phyloP scores from a whole-genome alignment of 2,329 filamentous ascomycete genomes.

The Monosporascus sp. region DNA sequence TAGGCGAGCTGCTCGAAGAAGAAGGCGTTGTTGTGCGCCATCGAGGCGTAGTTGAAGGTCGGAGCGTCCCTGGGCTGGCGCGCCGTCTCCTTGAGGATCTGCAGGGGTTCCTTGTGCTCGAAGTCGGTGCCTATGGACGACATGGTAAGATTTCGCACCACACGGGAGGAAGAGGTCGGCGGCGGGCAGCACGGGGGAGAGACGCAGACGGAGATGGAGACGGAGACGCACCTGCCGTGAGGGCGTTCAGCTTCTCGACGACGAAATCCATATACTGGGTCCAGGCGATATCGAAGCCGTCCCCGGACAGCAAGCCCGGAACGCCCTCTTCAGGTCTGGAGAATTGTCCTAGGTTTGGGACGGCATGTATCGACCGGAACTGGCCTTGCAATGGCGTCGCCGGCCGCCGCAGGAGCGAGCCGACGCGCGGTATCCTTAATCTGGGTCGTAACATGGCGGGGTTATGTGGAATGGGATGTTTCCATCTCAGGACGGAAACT shows the following conservation, averaged over 20 bases:
- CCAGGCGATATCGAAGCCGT: constrained; percentile 73
- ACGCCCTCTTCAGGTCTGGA: constrained; percentile 39
- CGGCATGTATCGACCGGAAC: constrained; percentile 38
- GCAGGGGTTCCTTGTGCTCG: constrained; percentile 56
- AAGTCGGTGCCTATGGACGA: constrained; percentile 52
- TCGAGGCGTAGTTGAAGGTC: constrained; percentile 93
- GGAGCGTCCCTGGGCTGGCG: constrained; percentile 72
- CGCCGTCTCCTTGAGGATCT: constrained; percentile 68
- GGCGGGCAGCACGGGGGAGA: neutral
- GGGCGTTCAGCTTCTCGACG: constrained; percentile 68
- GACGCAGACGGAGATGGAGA: constrained; percentile 8
- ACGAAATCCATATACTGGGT: constrained; percentile 72
- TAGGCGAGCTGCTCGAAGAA: constrained; percentile 60
- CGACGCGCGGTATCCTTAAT: constrained; percentile 45
- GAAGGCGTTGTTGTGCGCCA: constrained; percentile 87
- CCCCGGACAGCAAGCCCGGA: constrained; percentile 62
- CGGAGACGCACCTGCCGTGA: constrained; percentile 59
- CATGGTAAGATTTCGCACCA: no score
- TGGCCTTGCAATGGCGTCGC: constrained; percentile 16
- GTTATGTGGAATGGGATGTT: constrained; percentile 14
- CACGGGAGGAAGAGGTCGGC: no score
- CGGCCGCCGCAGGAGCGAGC: constrained; percentile 30
- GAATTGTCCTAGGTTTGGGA: constrained; percentile 41
- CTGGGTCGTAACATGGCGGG: constrained; percentile 47
- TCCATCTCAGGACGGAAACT: constrained; percentile 6